Percentiles rank a stretch among this genome's conserved stretches.
Evolutionary conservation across 116 monocot species (phyloP).

Genomic region (Cymodocea nodosa): DNA sequence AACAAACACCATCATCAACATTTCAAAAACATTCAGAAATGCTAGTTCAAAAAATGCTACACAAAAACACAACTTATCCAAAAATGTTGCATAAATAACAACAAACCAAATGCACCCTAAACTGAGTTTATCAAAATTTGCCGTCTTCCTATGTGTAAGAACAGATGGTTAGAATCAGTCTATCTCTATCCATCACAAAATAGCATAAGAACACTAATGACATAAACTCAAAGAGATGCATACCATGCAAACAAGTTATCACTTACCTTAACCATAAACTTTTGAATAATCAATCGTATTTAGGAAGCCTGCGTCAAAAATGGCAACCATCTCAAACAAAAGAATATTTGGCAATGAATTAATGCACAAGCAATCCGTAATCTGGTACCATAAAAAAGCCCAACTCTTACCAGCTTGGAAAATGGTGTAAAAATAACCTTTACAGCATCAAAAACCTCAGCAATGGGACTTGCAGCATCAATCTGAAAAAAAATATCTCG

Average conservation of each 20-base stretch:
- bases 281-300: neutral
- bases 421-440: slow-evolving; percentile 7
- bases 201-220: neutral
- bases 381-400: neutral
- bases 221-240: neutral
- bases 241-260: neutral
- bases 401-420: slow-evolving; percentile 6
- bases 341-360: neutral
- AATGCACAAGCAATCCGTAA: neutral
- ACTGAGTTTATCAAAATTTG: too few species aligned
- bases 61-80: too few species aligned
- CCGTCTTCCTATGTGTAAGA: too few species aligned
- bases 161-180: too few species aligned
- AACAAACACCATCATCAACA: too few species aligned
- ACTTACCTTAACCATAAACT: slow-evolving; percentile 3
- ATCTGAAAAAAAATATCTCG: slow-evolving; percentile 8
- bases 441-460: slow-evolving; percentile 9
- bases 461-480: slow-evolving; percentile 9
- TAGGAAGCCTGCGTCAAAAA: slow-evolving; percentile 4
- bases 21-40: too few species aligned
- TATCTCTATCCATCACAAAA: too few species aligned
- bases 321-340: neutral
- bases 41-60: too few species aligned
- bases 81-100: too few species aligned
- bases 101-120: too few species aligned